These are phyloP conservation scores for Thalassia testudinum DNA, from an alignment of 116 monocot species.

Conservation along the genomic window DNA sequence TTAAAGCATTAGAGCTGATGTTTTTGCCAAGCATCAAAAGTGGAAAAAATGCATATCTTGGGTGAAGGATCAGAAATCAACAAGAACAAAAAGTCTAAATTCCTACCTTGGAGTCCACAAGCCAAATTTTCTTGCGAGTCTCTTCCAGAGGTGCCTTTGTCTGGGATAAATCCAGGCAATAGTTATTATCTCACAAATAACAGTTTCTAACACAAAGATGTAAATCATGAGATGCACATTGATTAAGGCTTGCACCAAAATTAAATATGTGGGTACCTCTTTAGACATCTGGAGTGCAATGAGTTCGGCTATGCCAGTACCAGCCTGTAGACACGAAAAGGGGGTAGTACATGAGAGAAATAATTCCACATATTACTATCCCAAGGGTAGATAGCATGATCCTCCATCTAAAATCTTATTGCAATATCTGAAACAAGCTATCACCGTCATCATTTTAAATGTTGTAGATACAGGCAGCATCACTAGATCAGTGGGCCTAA, in stretches of 20 bases:
- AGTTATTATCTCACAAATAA: constrained; percentile 2
- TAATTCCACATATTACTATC: no score
- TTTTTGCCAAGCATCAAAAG: no score
- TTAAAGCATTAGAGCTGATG: background rate
- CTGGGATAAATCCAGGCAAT: no score
- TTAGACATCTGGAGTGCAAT: constrained; percentile 85
- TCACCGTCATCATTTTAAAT: no score
- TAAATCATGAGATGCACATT: background rate
- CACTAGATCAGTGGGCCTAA: no score
- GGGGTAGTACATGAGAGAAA: no score
- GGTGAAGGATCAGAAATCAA: background rate
- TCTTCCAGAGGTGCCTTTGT: constrained; percentile 66
- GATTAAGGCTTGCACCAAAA: background rate
- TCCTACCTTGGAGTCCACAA: constrained; percentile 96
- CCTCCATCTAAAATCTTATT: no score
- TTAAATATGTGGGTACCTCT: constrained; percentile 25
- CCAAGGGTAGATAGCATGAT: no score
- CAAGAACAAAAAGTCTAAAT: background rate
- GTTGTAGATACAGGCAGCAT: no score
- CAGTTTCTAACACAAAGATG: background rate
- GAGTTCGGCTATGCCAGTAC: constrained; percentile 88
- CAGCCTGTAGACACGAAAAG: constrained; percentile 39
- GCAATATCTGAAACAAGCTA: no score
- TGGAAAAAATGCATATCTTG: background rate
- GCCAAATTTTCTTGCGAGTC: constrained; percentile 86